Evolutionary conservation across 1,139 yeast species (phyloP), one percentile per base, ranked within the genome.

Genomic region (Candida glucosophila): DNA sequence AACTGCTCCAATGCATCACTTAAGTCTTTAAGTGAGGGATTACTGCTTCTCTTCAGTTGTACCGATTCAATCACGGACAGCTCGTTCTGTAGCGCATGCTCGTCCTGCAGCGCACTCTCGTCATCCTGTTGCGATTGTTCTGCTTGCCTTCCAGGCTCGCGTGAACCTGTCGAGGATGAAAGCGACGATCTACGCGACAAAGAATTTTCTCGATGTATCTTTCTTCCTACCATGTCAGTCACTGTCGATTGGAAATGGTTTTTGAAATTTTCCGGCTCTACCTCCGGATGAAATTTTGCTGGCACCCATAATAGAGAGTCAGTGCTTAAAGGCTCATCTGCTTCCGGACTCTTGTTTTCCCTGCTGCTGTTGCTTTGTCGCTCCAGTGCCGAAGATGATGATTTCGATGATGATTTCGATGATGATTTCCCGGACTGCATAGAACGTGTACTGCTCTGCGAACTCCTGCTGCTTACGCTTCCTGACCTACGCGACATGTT

Each of bases 241-340:
- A 86, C 77, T 14, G 90, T 80, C 26, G 74, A 68, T 41, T 80
- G 81, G 20, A 90, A 83, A 53, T 85, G 86, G 35, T 75, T 71
- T 39, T 79, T 71, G 67, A 86, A 90, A 41, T 82, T 85, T 41
- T 83, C 93, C 1, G 97, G 97, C 19, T 93, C 88, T 11, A 90
- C 73, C 43, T 81, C 90, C 2, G 98, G 97, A 47, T 90, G 98
- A 24, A 85, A 68, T 36, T 75, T 77, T 2, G 97, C 97, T 1
- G 97, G 96, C 2, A 90, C 96, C 98, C 98, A 88, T 26, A 86
- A 56, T 10, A 77, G 50, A 28, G 51, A 36, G 25, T 52, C 50
- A 11, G 47, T 52, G 31, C 49, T 56, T 24, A 36, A 44, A 22
- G 40, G 45, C 24, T 39, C 47, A 12, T 49, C 56, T 3, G 36